Evolutionary conservation across 1,284 basidiomycete genomes (phyloP).

Genomic region (Coriolopsis trogii): DNA sequence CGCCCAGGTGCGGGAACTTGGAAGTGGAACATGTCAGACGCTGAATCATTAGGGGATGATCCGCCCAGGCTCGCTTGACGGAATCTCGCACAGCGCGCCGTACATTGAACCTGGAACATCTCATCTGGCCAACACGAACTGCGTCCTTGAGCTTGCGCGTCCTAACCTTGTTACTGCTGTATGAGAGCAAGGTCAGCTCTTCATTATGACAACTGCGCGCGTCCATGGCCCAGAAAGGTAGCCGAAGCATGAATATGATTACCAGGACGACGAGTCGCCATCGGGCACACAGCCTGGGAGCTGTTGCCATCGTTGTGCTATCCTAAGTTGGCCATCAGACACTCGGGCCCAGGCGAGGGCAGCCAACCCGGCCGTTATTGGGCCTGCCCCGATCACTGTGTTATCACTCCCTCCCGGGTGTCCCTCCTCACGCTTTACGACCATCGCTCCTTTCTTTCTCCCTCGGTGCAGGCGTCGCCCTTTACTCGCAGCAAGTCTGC

Average conservation of each 20-base stretch:
- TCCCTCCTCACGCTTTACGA: slow-evolving; percentile 6
- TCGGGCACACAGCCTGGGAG: slow-evolving; percentile 15
- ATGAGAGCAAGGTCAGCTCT: too few relatives aligned
- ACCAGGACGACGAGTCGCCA: slow-evolving; percentile 23
- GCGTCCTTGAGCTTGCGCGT: too few relatives aligned
- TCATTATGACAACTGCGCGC: too few relatives aligned
- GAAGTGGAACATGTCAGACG: too few relatives aligned
- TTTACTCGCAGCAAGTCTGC: slow-evolving; percentile 41
- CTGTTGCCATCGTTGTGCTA: slow-evolving; percentile 22
- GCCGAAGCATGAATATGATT: slow-evolving; percentile 5
- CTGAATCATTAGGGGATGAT: too few relatives aligned
- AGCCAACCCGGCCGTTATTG: slow-evolving; percentile 5
- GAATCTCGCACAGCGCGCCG: too few relatives aligned
- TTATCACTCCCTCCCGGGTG: slow-evolving; percentile 2
- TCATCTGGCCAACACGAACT: too few relatives aligned
- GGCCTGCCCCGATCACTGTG: slow-evolving; percentile 1
- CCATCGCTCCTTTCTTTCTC: slow-evolving; percentile 20
- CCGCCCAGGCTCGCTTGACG: too few relatives aligned
- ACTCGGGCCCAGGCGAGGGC: slow-evolving; percentile 4
- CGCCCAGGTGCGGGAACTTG: too few relatives aligned
- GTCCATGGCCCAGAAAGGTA: slow-evolving; percentile 4
- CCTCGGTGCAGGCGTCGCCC: slow-evolving; percentile 30
- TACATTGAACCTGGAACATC: too few relatives aligned
- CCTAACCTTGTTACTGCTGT: too few relatives aligned
- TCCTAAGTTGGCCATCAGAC: slow-evolving; percentile 18